phyloP scores from a whole-genome alignment of 1,284 basidiomycete species.

The Naganishia sp. region DNA sequence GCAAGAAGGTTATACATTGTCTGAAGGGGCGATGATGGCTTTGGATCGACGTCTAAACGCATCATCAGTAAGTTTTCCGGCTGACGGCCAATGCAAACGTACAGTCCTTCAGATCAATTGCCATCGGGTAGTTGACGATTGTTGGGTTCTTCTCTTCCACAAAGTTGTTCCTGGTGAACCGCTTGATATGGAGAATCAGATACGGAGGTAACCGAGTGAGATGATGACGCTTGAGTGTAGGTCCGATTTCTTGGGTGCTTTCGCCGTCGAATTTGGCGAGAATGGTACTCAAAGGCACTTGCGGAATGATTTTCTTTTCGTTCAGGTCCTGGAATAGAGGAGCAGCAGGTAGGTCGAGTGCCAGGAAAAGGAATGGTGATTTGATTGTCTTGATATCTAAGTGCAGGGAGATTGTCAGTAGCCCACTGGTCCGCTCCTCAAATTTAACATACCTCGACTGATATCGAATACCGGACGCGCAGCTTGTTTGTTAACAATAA shows the following conservation, averaged over 20 bases:
- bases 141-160: constrained; percentile 99
- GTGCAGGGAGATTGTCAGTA: constrained; percentile 21
- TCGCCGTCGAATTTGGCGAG: constrained; percentile 94
- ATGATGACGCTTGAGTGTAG: constrained; percentile 84
- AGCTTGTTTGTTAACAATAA: constrained; percentile 75
- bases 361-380: constrained; percentile 92
- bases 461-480: constrained; percentile 85
- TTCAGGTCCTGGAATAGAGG: constrained; percentile 93
- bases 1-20: constrained; percentile 91
- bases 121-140: constrained; percentile 94
- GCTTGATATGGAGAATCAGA: constrained; percentile 91
- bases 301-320: constrained; percentile 98
- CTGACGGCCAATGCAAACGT: constrained; percentile 50
- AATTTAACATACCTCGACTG: constrained; percentile 67
- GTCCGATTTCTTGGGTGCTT: constrained; percentile 83
- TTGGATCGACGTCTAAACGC: constrained; percentile 71
- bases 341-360: constrained; percentile 91
- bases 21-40: constrained; percentile 59
- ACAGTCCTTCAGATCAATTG: constrained; percentile 89
- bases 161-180: constrained; percentile 97
- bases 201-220: constrained; percentile 85
- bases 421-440: too few relatives aligned
- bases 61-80: constrained; percentile 19
- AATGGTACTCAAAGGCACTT: constrained; percentile 86
- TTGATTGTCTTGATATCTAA: constrained; percentile 80